These are phyloP conservation scores for Pyrenophora graminea DNA, from an alignment of 2,329 filamentous ascomycete genomes.

Conservation along the genomic window DNA sequence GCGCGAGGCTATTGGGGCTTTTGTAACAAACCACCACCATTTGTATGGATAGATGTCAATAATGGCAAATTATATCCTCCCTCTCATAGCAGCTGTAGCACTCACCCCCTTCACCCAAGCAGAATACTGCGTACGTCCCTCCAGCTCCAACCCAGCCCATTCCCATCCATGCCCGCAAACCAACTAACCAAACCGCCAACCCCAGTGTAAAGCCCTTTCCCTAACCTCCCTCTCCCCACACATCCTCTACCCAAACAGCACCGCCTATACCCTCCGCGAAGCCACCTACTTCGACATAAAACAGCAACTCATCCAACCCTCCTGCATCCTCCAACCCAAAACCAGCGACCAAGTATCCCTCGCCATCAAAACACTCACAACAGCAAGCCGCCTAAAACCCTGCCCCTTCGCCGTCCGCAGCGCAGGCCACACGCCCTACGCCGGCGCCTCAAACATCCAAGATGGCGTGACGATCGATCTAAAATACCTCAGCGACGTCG, in stretches of 20 bases:
- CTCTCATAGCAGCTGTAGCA: too few species aligned
- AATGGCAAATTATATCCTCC: too few species aligned
- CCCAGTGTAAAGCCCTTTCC: conserved; percentile 16
- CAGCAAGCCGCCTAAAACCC: background rate
- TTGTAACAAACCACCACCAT: too few species aligned
- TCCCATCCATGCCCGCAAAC: too few species aligned
- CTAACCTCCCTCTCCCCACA: conserved; percentile 9
- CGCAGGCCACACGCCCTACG: conserved; percentile 30
- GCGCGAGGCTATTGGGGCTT: too few species aligned
- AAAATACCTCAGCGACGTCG: conserved; percentile 21
- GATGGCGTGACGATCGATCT: conserved; percentile 37
- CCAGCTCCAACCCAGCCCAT: too few species aligned
- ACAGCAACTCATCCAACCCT: conserved; percentile 26
- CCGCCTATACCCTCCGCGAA: conserved; percentile 17
- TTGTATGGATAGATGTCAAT: too few species aligned
- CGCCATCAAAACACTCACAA: conserved; percentile 21
- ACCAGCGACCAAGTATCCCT: conserved; percentile 22
- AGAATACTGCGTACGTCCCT: conserved; percentile 10
- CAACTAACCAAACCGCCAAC: background rate
- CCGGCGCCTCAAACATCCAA: conserved; percentile 34
- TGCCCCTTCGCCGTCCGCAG: conserved; percentile 33
- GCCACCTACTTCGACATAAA: conserved; percentile 28
- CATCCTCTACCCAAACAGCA: conserved; percentile 21
- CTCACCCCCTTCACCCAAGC: conserved; percentile 5
- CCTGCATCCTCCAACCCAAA: conserved; percentile 31